Evolutionary conservation across 805 yeast genomes (phyloP).

Genomic region (Saccharomycopsis selenospora): DNA sequence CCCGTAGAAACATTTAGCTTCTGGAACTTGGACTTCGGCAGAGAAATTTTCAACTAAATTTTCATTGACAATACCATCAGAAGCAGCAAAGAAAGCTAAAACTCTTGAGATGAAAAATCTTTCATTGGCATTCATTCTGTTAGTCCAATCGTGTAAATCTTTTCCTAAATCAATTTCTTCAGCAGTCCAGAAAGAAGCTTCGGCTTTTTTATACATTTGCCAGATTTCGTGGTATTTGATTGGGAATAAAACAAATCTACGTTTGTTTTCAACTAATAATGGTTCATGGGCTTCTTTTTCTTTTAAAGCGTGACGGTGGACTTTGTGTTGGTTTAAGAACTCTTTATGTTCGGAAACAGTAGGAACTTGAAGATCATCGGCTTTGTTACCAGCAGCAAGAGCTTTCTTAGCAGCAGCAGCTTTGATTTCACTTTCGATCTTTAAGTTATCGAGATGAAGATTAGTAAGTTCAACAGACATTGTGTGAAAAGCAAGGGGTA

Average conservation of each 20-base stretch:
- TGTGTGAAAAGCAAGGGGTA: not conserved
- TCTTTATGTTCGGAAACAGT: conserved; percentile 37
- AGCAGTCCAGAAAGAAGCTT: conserved; percentile 99
- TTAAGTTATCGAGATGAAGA: conserved; percentile 8
- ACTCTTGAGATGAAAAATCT: conserved; percentile 88
- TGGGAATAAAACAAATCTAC: conserved; percentile 90
- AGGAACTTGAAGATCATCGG: not conserved
- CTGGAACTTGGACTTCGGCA: conserved; percentile 95
- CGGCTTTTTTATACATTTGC: conserved; percentile 98
- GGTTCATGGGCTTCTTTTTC: conserved; percentile 85
- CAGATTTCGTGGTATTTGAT: conserved; percentile 95
- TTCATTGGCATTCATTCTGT: conserved; percentile 82
- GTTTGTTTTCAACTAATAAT: conserved; percentile 71
- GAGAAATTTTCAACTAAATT: conserved; percentile 95
- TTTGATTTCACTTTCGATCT: conserved; percentile 11
- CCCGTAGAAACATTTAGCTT: conserved; percentile 97
- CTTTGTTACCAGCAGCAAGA: not conserved
- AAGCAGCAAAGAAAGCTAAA: conserved; percentile 95
- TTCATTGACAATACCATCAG: conserved; percentile 97
- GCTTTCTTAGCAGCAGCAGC: conserved; percentile 20
- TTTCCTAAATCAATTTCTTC: conserved; percentile 95
- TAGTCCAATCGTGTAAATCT: conserved; percentile 90
- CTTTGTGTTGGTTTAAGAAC: conserved; percentile 55
- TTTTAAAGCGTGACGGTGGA: conserved; percentile 67
- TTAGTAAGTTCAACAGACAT: conserved; percentile 13